These are phyloP conservation scores for Marsdenia floribunda DNA, from an alignment of 257 asterid species.

Conservation along the genomic window DNA sequence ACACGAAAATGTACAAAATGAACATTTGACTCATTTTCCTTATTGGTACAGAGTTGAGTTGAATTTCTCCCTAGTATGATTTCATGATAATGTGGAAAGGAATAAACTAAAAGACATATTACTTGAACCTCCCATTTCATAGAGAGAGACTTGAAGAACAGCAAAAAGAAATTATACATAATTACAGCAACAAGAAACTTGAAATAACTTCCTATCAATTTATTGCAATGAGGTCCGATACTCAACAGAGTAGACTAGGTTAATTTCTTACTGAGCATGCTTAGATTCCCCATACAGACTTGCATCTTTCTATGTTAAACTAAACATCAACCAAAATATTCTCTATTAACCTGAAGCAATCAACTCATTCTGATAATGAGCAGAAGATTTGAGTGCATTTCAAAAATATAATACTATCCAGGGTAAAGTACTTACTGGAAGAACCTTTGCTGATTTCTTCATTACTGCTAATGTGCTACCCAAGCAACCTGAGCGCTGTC, in stretches of 20 bases:
- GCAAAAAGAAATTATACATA: not conserved
- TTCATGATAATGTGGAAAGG: not conserved
- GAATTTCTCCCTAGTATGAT: not conserved
- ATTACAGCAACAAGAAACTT: not conserved
- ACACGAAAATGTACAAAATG: not conserved
- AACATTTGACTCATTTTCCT: not conserved
- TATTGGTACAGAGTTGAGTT: not conserved
- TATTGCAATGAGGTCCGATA: not conserved
- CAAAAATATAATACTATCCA: not conserved
- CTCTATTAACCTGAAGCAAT: not conserved
- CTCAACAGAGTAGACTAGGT: not conserved
- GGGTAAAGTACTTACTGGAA: slow-evolving; percentile 66
- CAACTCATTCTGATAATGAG: not conserved
- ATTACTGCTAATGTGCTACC: slow-evolving; percentile 95
- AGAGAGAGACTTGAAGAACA: not conserved
- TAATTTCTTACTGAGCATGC: not conserved
- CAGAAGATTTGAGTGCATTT: not conserved
- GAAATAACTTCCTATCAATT: not conserved
- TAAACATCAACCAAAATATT: not conserved
- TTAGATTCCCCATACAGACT: not conserved
- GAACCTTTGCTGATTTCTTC: slow-evolving; percentile 91
- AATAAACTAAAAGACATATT: not conserved
- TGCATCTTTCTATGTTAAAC: not conserved
- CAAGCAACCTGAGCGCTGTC: slow-evolving; percentile 91
- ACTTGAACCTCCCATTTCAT: not conserved